Percentiles rank a stretch among this genome's conserved stretches.
These are phyloP conservation scores for Phylloporus gajari DNA, from an alignment of 1,284 basidiomycete species.

Conservation along the genomic window DNA sequence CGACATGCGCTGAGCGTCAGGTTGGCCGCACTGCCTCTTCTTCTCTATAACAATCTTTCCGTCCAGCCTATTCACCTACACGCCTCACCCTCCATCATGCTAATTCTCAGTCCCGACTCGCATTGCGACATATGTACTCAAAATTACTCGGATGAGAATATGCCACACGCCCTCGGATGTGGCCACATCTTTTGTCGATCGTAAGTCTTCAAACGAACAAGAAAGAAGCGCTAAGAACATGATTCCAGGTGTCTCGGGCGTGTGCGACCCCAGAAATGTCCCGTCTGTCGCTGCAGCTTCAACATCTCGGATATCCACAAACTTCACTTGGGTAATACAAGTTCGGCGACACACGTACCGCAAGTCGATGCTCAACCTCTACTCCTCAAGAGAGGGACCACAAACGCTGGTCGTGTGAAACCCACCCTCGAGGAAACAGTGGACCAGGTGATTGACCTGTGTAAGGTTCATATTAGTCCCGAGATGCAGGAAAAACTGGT, in stretches of 20 bases:
- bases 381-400: slow-evolving; percentile 9
- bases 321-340: slow-evolving; percentile 10
- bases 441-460: slow-evolving; percentile 14
- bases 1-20: no score
- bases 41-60: no score
- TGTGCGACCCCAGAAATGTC: slow-evolving; percentile 23
- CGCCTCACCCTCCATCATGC: no score
- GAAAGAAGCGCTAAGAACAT: not conserved
- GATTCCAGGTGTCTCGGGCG: slow-evolving; percentile 17
- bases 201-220: slow-evolving; percentile 13
- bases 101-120: no score
- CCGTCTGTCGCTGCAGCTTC: slow-evolving; percentile 25
- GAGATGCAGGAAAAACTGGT: not conserved
- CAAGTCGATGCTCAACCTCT: not conserved
- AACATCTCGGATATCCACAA: slow-evolving; percentile 7
- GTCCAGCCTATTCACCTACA: no score
- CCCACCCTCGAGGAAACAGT: slow-evolving; percentile 22
- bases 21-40: no score
- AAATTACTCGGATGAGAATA: no score
- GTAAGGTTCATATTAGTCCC: not conserved
- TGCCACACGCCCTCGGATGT: no score
- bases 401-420: not conserved
- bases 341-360: not conserved
- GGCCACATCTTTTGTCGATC: slow-evolving; percentile 28
- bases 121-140: no score